A percentile compares a stretch with the other conserved stretches of the same genome.
phyloP scores from a whole-genome alignment of 1,139 yeast species.

The Saccharomyces pastorianus region DNA sequence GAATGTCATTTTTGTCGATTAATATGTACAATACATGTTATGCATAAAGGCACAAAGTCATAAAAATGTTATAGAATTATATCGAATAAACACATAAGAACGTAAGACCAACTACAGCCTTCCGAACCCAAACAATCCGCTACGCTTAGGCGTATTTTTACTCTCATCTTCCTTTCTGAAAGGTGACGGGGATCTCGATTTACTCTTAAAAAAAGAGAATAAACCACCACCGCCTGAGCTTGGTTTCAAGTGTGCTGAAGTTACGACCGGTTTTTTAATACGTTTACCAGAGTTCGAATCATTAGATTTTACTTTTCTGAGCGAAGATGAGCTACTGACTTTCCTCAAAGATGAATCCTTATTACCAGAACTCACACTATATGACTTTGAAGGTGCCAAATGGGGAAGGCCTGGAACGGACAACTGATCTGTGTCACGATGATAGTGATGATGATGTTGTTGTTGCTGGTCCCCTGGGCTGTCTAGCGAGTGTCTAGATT shows the following conservation, averaged over 20 bases:
- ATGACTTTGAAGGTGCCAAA: background rate
- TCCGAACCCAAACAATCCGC: conserved; percentile 4
- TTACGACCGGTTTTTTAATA: background rate
- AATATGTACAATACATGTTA: background rate
- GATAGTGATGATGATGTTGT: background rate
- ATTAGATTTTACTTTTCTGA: conserved; percentile 14
- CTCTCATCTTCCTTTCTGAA: background rate
- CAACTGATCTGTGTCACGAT: background rate
- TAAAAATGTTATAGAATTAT: background rate
- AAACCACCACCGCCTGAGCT: conserved; percentile 3
- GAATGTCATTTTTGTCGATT: background rate
- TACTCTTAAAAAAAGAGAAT: conserved; percentile 2
- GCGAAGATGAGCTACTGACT: background rate
- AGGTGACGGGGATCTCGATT: background rate
- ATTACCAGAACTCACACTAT: conserved; percentile 4
- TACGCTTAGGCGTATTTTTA: background rate
- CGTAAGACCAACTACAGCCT: background rate
- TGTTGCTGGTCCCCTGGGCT: background rate
- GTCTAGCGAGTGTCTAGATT: background rate
- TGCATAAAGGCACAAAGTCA: background rate
- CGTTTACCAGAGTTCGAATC: conserved; percentile 7
- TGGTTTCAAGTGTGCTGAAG: background rate
- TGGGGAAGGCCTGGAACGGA: background rate
- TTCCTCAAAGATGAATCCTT: conserved; percentile 3
- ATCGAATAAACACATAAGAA: background rate